These are phyloP conservation scores for Cercophora sp. DNA, from an alignment of 495 filamentous ascomycete species.

Conservation along the genomic window DNA sequence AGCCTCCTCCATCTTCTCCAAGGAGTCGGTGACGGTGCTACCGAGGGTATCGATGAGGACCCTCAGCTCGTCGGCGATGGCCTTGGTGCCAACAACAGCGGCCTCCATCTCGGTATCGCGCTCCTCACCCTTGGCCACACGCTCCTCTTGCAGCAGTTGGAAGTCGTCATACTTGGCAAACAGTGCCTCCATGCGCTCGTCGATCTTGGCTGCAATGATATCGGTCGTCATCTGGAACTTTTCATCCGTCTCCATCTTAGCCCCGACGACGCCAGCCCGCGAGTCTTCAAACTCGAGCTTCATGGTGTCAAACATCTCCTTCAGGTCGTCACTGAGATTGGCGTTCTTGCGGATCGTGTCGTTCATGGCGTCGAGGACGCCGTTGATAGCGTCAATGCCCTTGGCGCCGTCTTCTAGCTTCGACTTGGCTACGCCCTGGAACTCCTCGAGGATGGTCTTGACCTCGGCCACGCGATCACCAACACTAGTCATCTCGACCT, in stretches of 20 bases:
- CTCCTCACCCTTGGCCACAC: slow-evolving; percentile 62
- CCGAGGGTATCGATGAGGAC: slow-evolving; percentile 80
- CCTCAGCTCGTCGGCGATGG: slow-evolving; percentile 79
- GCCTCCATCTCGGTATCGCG: slow-evolving; percentile 64
- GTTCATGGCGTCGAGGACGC: slow-evolving; percentile 58
- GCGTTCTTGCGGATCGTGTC: slow-evolving; percentile 56
- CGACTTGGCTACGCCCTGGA: slow-evolving; percentile 42
- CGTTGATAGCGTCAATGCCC: slow-evolving; percentile 48
- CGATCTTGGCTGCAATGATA: slow-evolving; percentile 69
- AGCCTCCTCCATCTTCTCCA: slow-evolving; percentile 78
- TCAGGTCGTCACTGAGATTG: slow-evolving; percentile 58
- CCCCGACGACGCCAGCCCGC: slow-evolving; percentile 61
- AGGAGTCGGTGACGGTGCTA: slow-evolving; percentile 72
- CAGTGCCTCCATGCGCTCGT: slow-evolving; percentile 72
- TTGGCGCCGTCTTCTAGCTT: slow-evolving; percentile 50
- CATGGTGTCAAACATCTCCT: slow-evolving; percentile 74
- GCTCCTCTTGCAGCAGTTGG: slow-evolving; percentile 64
- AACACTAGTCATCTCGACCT: slow-evolving; percentile 48
- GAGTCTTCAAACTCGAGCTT: slow-evolving; percentile 78
- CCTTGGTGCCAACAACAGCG: slow-evolving; percentile 65
- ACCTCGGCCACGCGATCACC: slow-evolving; percentile 48
- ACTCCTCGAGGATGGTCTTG: slow-evolving; percentile 48
- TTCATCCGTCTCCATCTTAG: slow-evolving; percentile 72
- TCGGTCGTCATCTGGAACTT: slow-evolving; percentile 67
- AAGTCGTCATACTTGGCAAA: slow-evolving; percentile 80